Base-by-base conservation (phyloP, 2,329 filamentous ascomycete species). In the Raffaelea ambrosiae region DNA sequence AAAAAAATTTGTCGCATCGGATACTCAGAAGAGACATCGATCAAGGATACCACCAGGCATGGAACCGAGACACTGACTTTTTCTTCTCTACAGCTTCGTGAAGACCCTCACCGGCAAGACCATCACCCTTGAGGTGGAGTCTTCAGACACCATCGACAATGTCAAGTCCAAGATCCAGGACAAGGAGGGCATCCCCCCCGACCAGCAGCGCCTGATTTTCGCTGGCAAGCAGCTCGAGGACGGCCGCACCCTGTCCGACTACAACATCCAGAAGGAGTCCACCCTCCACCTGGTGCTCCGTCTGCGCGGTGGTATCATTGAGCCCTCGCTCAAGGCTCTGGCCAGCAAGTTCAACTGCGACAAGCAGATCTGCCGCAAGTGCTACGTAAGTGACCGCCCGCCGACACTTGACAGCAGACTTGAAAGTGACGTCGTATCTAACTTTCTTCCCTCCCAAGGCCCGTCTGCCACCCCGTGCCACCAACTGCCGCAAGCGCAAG, bases 71-170 rank as follows among this genome's bases (percentile, higher is more conserved):
- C 31, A 22, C 47, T 47, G 23, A 47, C 47, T 13, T 13, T 21
- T 22, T 43, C n/a, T 40, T 16, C 18, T n/a, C 14, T 10, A 43
- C 74, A 94, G 88, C 84, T 97, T 97, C 86, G 91, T 97, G 78
- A 97, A 96, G 86, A 96, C 91, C 82, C 88, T 96, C 69, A 96
- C 91, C 81, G 91, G 93, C 77, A 97, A 97, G 88, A 97, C 91
- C 74, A 96, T 97, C 81, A 97, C 93, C 75, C 86, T 96, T 66
- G 91, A 97, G 85, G 90, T 96, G 71, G 91, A 96, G 84, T 95
- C 89, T 67, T 88, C 83, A 68, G 91, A 97, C 76, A 96, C 91
- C 66, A 97, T 97, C 79, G 91, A 97, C 84, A 97, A 96, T 83
- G 91, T 97, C 75, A 97, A 97, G 85, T 85, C 84, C 78, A 96